phyloP scores from a whole-genome alignment of 225 moss, liverwort and hornwort species.

The Ulota crispa region DNA sequence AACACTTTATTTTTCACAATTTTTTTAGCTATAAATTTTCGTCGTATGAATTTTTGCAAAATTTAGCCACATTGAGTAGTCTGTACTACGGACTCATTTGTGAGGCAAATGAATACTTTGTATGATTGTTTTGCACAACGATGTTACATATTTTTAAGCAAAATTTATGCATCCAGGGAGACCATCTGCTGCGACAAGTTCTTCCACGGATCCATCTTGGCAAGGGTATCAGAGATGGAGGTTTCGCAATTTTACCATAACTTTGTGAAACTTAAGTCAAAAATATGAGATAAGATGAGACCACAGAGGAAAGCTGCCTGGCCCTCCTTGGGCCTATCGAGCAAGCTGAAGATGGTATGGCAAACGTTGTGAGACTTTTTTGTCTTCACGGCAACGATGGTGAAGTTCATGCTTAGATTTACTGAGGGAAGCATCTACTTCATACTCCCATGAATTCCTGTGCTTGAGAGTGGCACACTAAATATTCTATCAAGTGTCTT shows the following conservation, averaged over 20 bases:
- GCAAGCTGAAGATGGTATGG: constrained; percentile 12
- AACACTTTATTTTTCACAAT: too few species aligned
- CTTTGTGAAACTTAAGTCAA: constrained; percentile 7
- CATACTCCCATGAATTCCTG: background rate
- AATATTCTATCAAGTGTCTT: background rate
- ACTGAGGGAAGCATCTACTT: background rate
- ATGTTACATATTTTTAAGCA: background rate
- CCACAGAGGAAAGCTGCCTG: constrained; percentile 10
- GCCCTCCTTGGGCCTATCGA: background rate
- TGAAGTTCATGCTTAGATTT: background rate
- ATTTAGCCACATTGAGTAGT: too few species aligned
- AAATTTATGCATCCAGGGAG: constrained; percentile 21
- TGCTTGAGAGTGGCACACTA: background rate
- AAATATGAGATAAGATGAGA: background rate
- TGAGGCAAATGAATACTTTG: background rate
- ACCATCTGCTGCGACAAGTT: constrained; percentile 29
- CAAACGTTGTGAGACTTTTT: constrained; percentile 1
- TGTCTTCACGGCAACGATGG: background rate
- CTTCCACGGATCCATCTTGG: constrained; percentile 50
- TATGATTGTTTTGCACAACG: background rate
- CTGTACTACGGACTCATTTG: too few species aligned
- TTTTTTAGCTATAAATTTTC: too few species aligned
- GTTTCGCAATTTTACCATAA: constrained; percentile 44
- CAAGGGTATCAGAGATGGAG: constrained; percentile 55
- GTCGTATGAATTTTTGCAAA: too few species aligned